These are phyloP conservation scores for Entonaema liquescens DNA, from an alignment of 495 filamentous ascomycete genomes.

Conservation along the genomic window DNA sequence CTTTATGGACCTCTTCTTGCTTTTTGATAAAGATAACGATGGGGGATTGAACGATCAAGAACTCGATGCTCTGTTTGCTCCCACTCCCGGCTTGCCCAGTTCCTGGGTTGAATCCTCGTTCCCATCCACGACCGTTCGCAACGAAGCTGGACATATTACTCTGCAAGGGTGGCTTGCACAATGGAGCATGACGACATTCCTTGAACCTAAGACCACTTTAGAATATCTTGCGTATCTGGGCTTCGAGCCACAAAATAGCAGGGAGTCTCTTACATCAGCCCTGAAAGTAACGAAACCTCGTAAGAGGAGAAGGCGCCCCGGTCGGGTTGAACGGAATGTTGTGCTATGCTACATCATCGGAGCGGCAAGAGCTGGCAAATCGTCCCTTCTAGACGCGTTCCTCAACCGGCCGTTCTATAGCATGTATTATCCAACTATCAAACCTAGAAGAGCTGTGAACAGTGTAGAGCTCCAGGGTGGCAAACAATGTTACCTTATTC, in stretches of 20 bases:
- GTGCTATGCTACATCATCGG: slow-evolving; percentile 95
- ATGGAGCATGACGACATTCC: slow-evolving; percentile 99
- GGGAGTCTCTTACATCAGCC: slow-evolving; percentile 77
- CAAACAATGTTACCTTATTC: slow-evolving; percentile 95
- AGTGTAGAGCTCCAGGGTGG: slow-evolving; percentile 95
- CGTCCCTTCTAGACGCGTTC: slow-evolving; percentile 86
- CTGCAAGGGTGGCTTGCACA: slow-evolving; percentile 98
- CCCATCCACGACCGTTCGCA: slow-evolving; percentile 91
- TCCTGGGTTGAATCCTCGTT: slow-evolving; percentile 89
- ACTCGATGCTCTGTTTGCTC: slow-evolving; percentile 85
- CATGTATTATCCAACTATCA: slow-evolving; percentile 94
- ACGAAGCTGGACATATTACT: slow-evolving; percentile 94
- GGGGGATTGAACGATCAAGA: slow-evolving; percentile 89
- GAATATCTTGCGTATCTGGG: slow-evolving; percentile 96
- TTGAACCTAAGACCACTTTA: slow-evolving; percentile 91
- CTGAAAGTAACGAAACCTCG: slow-evolving; percentile 92
- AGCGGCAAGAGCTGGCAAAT: slow-evolving; percentile 83
- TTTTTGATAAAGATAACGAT: slow-evolving; percentile 97
- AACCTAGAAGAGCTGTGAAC: slow-evolving; percentile 91
- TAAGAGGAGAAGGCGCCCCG: slow-evolving; percentile 79
- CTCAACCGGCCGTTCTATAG: slow-evolving; percentile 85
- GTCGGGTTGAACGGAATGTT: slow-evolving; percentile 92
- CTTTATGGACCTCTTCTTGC: slow-evolving; percentile 94
- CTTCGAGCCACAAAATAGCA: slow-evolving; percentile 73
- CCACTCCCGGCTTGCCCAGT: slow-evolving; percentile 85